phyloP scores from a whole-genome alignment of 441 rosid species.

The Sinapis alba region DNA sequence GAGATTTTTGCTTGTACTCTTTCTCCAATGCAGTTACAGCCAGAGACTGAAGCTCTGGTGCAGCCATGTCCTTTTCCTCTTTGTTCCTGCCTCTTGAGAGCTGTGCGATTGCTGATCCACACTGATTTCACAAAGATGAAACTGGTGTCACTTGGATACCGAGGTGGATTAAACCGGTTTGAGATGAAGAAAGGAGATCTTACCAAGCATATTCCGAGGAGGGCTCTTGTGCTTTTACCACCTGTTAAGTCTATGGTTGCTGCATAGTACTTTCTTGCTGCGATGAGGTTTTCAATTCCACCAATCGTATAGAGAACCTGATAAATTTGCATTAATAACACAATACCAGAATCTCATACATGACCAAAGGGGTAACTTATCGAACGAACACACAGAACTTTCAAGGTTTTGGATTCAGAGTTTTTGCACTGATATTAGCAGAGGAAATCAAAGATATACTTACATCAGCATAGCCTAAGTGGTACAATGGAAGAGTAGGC shows the following conservation, averaged over 20 bases:
- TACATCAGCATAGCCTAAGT: conserved; percentile 91
- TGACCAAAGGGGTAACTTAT: background rate
- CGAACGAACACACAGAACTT: background rate
- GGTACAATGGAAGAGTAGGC: conserved; percentile 83
- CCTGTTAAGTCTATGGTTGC: conserved; percentile 85
- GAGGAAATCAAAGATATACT: conserved; percentile 29
- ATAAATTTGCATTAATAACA: background rate
- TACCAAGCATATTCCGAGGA: conserved; percentile 92
- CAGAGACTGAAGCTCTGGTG: conserved; percentile 73
- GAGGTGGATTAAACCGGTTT: background rate
- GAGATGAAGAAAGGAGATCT: conserved; percentile 35
- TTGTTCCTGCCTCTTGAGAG: conserved; percentile 79
- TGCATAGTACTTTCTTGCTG: conserved; percentile 91
- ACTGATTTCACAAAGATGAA: conserved; percentile 42
- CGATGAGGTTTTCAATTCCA: conserved; percentile 83
- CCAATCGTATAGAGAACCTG: conserved; percentile 96
- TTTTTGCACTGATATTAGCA: background rate
- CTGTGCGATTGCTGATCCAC: conserved; percentile 82
- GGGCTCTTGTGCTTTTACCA: conserved; percentile 93
- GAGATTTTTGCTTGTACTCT: conserved; percentile 80
- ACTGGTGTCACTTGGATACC: background rate
- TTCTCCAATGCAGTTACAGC: conserved; percentile 78
- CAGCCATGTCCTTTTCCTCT: conserved; percentile 71
- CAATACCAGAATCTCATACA: background rate
- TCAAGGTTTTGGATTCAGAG: background rate